Conservation (phyloP, 2,329 filamentous ascomycete species). For the Iodosphaeria phyllophila region DNA sequence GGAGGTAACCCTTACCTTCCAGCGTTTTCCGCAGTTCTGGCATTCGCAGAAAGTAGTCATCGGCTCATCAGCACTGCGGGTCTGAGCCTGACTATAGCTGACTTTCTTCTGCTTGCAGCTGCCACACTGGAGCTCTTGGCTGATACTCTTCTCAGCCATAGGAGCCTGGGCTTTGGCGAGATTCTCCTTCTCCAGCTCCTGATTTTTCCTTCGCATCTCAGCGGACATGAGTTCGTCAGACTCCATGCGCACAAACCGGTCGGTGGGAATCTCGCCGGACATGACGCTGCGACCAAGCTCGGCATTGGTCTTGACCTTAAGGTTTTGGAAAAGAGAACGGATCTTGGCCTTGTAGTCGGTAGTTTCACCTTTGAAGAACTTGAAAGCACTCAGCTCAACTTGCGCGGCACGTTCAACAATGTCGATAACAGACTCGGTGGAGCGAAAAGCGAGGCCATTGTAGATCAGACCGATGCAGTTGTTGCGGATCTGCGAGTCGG, state of each 20-base stretch:
- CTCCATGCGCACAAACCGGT: slow-evolving; percentile 68
- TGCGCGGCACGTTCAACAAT: slow-evolving; percentile 63
- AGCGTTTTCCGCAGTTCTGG: slow-evolving; percentile 48
- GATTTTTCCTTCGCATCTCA: slow-evolving; percentile 59
- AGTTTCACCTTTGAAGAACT: slow-evolving; percentile 49
- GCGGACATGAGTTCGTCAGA: slow-evolving; percentile 82
- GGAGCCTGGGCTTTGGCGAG: slow-evolving; percentile 95
- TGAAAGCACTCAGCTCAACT: slow-evolving; percentile 64
- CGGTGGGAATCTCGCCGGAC: slow-evolving; percentile 49
- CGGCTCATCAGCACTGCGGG: slow-evolving; percentile 85
- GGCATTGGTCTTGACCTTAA: slow-evolving; percentile 81
- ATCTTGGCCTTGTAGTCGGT: slow-evolving; percentile 73
- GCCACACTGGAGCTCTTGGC: slow-evolving; percentile 70
- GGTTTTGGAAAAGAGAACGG: slow-evolving; percentile 80
- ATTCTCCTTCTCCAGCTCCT: slow-evolving; percentile 70
- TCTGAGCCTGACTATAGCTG: slow-evolving; percentile 92
- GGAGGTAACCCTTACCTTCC: slow-evolving; percentile 38
- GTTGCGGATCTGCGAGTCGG: slow-evolving; percentile 56
- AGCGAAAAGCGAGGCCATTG: slow-evolving; percentile 63
- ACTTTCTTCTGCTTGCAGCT: slow-evolving; percentile 90
- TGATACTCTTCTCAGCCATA: slow-evolving; percentile 79
- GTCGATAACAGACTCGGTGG: slow-evolving; percentile 48
- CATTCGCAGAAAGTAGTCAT: slow-evolving; percentile 64
- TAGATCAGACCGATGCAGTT: slow-evolving; percentile 83
- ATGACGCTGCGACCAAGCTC: slow-evolving; percentile 62